These are phyloP conservation scores for Fusarium fracticaudum DNA, from an alignment of 2,329 filamentous ascomycete genomes.

Conservation along the genomic window DNA sequence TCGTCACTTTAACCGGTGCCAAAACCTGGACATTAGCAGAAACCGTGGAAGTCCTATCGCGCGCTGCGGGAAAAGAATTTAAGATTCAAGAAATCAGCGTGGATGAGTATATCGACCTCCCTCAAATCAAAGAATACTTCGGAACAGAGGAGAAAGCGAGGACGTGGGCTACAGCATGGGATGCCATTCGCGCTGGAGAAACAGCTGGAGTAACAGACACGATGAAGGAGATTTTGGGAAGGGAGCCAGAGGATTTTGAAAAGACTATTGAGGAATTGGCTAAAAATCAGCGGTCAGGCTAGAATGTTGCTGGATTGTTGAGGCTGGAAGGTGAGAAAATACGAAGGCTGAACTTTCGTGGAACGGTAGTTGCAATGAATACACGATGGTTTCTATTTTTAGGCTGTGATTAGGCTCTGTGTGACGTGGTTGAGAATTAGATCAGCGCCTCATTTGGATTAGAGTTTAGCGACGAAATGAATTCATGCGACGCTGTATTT, in stretches of 20 bases:
- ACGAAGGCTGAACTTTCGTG: background rate
- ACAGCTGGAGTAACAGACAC: slow-evolving; percentile 3
- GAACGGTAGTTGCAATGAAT: background rate
- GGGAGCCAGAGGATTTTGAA: slow-evolving; percentile 25
- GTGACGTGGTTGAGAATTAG: background rate
- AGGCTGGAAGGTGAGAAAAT: background rate
- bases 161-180: slow-evolving; percentile 33
- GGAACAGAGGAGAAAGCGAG: background rate
- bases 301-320: background rate
- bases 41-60: background rate
- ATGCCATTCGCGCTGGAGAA: slow-evolving; percentile 25
- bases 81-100: slow-evolving; percentile 16
- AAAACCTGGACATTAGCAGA: slow-evolving; percentile 5
- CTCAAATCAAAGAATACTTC: slow-evolving; percentile 14
- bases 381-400: slow-evolving; percentile 4
- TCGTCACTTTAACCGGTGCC: slow-evolving; percentile 13
- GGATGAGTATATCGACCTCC: slow-evolving; percentile 19
- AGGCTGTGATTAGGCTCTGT: background rate
- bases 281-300: background rate
- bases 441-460: background rate
- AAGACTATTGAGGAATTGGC: slow-evolving; percentile 7
- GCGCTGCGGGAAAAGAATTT: background rate
- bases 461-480: background rate
- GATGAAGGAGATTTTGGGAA: background rate
- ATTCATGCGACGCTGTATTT: background rate